Conservation (phyloP, 2,329 filamentous ascomycete species). For the Cercospora canescens region DNA sequence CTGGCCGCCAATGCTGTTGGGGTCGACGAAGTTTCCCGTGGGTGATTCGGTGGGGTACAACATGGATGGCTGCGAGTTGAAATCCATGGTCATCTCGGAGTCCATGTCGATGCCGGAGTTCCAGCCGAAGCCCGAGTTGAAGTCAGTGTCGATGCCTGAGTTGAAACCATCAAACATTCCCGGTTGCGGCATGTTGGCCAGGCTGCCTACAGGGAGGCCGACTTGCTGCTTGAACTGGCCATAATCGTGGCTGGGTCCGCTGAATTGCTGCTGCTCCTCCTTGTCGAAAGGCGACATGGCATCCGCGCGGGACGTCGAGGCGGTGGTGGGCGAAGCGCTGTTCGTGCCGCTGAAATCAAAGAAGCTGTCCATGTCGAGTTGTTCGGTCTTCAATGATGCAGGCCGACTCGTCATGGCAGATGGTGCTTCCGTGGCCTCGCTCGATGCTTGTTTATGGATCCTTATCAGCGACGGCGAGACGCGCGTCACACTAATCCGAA, state of each 20-base stretch:
- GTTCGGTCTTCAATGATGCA: constrained; percentile 38
- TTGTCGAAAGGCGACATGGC: constrained; percentile 36
- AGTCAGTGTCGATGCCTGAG: constrained; percentile 68
- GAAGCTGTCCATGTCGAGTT: constrained; percentile 42
- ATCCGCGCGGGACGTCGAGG: constrained; percentile 31
- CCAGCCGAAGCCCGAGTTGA: constrained; percentile 56
- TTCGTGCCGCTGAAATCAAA: constrained; percentile 41
- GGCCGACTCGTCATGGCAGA: constrained; percentile 27
- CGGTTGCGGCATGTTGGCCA: constrained; percentile 77
- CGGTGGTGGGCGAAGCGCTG: constrained; percentile 30
- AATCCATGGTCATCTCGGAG: constrained; percentile 68
- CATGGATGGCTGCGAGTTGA: constrained; percentile 54
- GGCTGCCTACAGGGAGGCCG: constrained; percentile 80
- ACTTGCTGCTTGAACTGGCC: constrained; percentile 95
- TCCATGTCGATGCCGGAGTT: constrained; percentile 52
- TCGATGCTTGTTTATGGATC: neutral
- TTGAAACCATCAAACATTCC: constrained; percentile 38
- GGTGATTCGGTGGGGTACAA: constrained; percentile 56
- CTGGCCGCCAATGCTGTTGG: constrained; percentile 67
- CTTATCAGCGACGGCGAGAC: neutral
- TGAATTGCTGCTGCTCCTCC: constrained; percentile 40
- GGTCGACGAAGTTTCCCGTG: constrained; percentile 67
- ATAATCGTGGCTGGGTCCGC: constrained; percentile 84
- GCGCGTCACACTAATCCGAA: constrained; percentile 7
- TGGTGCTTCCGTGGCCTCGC: neutral